Evolutionary conservation across 495 filamentous ascomycete species (phyloP).

Genomic region (Zalerion maritima): DNA sequence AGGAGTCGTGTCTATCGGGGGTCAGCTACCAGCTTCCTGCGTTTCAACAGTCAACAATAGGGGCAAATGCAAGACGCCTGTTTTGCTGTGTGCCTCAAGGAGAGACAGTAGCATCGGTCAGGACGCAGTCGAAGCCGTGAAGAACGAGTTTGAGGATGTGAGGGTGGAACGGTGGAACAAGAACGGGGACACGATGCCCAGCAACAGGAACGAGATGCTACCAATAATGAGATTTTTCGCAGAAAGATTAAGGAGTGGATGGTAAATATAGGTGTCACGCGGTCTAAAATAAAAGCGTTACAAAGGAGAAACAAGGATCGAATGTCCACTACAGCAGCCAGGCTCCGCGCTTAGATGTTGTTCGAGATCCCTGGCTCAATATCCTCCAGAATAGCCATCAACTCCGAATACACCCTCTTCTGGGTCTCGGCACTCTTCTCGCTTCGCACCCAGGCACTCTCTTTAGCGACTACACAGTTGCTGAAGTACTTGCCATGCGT

Average conservation of each 20-base stretch:
- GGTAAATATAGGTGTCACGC: too few relatives aligned
- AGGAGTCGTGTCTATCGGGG: constrained; percentile 71
- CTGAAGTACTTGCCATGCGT: constrained; percentile 35
- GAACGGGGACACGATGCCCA: constrained; percentile 69
- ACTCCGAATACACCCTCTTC: constrained; percentile 37
- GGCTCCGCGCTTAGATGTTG: too few relatives aligned
- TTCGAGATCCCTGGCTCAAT: constrained; percentile 18
- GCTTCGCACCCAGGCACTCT: constrained; percentile 16
- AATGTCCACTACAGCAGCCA: too few relatives aligned
- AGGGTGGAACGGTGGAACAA: constrained; percentile 61
- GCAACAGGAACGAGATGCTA: constrained; percentile 69
- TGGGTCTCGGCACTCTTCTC: constrained; percentile 27
- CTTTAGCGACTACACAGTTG: constrained; percentile 13
- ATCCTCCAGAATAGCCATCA: constrained; percentile 32
- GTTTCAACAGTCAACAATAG: constrained; percentile 18
- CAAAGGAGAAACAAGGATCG: too few relatives aligned
- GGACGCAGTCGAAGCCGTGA: constrained; percentile 44
- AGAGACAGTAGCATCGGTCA: constrained; percentile 47
- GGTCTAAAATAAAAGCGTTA: too few relatives aligned
- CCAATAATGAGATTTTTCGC: constrained; percentile 92
- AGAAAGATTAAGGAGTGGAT: constrained; percentile 51
- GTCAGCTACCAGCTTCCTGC: constrained; percentile 44
- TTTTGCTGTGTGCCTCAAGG: constrained; percentile 56
- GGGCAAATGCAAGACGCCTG: constrained; percentile 52
- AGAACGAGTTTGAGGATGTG: constrained; percentile 54